These are phyloP conservation scores for Sugiyamaella lignohabitans DNA, from an alignment of 805 yeast species.

Conservation along the genomic window DNA sequence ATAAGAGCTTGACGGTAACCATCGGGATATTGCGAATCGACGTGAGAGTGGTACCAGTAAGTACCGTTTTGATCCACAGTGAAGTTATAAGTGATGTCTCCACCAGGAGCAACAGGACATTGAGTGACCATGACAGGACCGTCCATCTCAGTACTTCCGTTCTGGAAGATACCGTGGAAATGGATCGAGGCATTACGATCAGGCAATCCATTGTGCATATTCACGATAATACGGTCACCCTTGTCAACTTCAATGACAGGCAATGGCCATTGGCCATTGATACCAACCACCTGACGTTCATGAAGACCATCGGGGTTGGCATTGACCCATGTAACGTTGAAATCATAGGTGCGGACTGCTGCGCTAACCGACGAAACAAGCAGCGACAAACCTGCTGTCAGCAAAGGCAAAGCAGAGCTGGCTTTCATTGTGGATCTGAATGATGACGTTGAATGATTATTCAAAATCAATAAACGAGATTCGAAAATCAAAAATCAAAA, in stretches of 20 bases:
- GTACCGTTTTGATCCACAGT: slow-evolving; percentile 85
- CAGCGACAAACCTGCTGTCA: slow-evolving; percentile 8
- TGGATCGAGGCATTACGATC: slow-evolving; percentile 73
- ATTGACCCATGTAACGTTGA: slow-evolving; percentile 33
- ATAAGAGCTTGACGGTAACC: slow-evolving; percentile 60
- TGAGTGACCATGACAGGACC: slow-evolving; percentile 86
- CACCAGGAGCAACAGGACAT: slow-evolving; percentile 85
- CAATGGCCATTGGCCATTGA: slow-evolving; percentile 75
- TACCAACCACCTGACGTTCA: slow-evolving; percentile 49
- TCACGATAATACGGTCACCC: slow-evolving; percentile 71
- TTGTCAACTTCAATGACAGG: slow-evolving; percentile 72
- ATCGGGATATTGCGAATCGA: slow-evolving; percentile 84
- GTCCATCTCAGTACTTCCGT: slow-evolving; percentile 72
- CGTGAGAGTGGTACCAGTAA: slow-evolving; percentile 97
- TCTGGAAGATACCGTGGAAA: slow-evolving; percentile 90
- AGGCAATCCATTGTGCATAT: slow-evolving; percentile 67
- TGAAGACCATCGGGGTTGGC: slow-evolving; percentile 54
- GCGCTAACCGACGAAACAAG: slow-evolving; percentile 20
- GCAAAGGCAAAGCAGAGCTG: background rate
- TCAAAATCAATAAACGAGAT: background rate
- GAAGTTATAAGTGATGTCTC: slow-evolving; percentile 74
- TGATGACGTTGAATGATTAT: background rate
- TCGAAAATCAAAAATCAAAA: too few species aligned
- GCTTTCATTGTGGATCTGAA: slow-evolving; percentile 1
- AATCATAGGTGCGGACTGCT: slow-evolving; percentile 30